Evolutionary conservation across 805 yeast species (phyloP), one percentile per base, ranked within the genome.

Genomic region (Candida rishiriensis): DNA sequence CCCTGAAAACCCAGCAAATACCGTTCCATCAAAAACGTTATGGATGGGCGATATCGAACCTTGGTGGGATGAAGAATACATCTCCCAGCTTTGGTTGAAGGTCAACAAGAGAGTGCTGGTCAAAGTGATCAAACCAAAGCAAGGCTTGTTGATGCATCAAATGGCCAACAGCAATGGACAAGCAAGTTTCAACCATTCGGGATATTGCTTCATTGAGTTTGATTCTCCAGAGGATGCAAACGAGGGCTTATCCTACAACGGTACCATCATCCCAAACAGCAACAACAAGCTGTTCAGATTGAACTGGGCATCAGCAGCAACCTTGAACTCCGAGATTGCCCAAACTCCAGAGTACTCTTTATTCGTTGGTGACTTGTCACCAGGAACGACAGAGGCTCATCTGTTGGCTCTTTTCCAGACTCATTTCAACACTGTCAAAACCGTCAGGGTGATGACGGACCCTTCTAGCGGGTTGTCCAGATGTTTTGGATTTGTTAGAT

Each of bases 31-130:
- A 21, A 72, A 84, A 48, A 85, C 95, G 1, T 66, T 85, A 29
- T 85, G 95, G 95, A 85, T 85, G 95, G 95, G 95, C 10, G 93
- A 85, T 62, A 68, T 85, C 52, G 91, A 85, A 57, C 88, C 91
- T 1, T 78, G 84, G 78, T 77, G 84, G 56, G 88, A 83, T 57
- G 93, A 85, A 59, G 69, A 66, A 3, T 78, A 79, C 18, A 68
- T 78, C 13, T 69, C 72, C 40, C 67, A 78, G 38, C 69, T 87
- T 61, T 84, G 89, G 88, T 69, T 70, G 29, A 65, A 75, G 21
- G 54, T 80, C 40, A 72, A 75, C 43, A 78, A 76, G 52, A 59
- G 68, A 29, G 91, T 85, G 26, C 63, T 69, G 28, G 89, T 83
- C 28, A 85, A 85, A 61, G 69, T 85, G 33, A 85, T 85, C 47